These are phyloP conservation scores for Talaromyces sp. DNA, from an alignment of 2,329 filamentous ascomycete species.

Conservation along the genomic window DNA sequence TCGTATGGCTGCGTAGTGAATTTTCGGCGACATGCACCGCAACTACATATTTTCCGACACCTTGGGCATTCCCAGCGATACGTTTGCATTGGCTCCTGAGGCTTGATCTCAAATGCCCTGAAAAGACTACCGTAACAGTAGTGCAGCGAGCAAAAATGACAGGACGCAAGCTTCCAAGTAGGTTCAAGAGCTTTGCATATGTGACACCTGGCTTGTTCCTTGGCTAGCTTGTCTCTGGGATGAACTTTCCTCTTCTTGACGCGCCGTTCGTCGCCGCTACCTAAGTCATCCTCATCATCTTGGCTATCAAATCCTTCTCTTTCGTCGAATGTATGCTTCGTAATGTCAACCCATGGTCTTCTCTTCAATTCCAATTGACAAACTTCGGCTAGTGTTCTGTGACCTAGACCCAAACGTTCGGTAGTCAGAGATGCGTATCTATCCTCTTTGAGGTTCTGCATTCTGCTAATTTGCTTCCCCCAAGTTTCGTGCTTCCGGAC, in stretches of 20 bases:
- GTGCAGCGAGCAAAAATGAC: conserved; percentile 68
- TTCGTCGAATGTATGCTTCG: conserved; percentile 50
- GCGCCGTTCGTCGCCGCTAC: conserved; percentile 52
- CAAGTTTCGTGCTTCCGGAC: conserved; percentile 75
- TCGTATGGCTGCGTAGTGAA: conserved; percentile 72
- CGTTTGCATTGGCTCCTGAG: conserved; percentile 74
- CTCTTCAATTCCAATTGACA: conserved; percentile 82
- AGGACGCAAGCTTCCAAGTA: conserved; percentile 79
- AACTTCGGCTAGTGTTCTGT: conserved; percentile 84
- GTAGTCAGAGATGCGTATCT: conserved; percentile 60
- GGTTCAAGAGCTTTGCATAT: conserved; percentile 78
- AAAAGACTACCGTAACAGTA: conserved; percentile 96
- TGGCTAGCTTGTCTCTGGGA: conserved; percentile 47
- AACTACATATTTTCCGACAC: conserved; percentile 83
- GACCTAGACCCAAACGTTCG: conserved; percentile 63
- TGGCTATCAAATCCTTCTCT: conserved; percentile 39
- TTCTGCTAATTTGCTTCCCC: conserved; percentile 72
- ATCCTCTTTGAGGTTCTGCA: conserved; percentile 65
- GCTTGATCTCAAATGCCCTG: conserved; percentile 86
- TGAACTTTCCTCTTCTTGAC: conserved; percentile 62
- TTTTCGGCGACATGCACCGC: conserved; percentile 69
- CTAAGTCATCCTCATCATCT: conserved; percentile 44
- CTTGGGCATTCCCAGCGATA: conserved; percentile 84
- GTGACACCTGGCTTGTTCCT: conserved; percentile 64
- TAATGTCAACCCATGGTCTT: conserved; percentile 79